Base-by-base conservation (phyloP, 2,329 filamentous ascomycete species). In the Colletotrichum sp. region DNA sequence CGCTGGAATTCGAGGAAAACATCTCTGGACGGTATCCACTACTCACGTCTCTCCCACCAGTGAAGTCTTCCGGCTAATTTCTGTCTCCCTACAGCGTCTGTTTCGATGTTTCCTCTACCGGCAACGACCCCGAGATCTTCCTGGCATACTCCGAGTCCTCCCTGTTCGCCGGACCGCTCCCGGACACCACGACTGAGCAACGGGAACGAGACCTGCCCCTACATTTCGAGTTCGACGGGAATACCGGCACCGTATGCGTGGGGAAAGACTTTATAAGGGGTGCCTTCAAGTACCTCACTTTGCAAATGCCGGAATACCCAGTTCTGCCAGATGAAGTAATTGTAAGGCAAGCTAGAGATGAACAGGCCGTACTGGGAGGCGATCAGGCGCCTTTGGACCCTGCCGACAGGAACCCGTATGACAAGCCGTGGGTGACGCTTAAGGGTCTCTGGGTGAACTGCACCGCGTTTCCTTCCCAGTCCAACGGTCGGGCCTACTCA, bases 401-500 rank as follows among this genome's bases (percentile, higher is more conserved):
- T 18, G 70, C 49, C 3, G 78, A 72, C 57, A 78, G 70, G 44
- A 68, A 67, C 49, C 73, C 74, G 2, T 75, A 79, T 64, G 66
- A 76, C n/a, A 76, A 81, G 55, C 81, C 83, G 8, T 79, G 78
- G 18, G 81, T 86, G 26, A 78, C 79, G 12, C 81, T 86, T 39
- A 81, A 80, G 10, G 79, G 81, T 34, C 71, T 87, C 30, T 86
- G 82, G 81, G 84, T 86, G 28, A 83, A 84, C 70, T 87, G 83
- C 79, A 86, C 85, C 2, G 83, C 85, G 1, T 86, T 86, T 68
- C 86, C 86, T 7, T 84, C 80, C 9, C 81, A 83, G 87, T 82
- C 88, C 4, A 88, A 91, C 78, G 84, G 90, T 18, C 84, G 82
- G 39, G 85, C 85, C 12, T 89, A 88, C 63, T 82, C 84, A 16